Evolutionary conservation across 441 rosid species (phyloP).

Genomic region (Croton laevigatus): DNA sequence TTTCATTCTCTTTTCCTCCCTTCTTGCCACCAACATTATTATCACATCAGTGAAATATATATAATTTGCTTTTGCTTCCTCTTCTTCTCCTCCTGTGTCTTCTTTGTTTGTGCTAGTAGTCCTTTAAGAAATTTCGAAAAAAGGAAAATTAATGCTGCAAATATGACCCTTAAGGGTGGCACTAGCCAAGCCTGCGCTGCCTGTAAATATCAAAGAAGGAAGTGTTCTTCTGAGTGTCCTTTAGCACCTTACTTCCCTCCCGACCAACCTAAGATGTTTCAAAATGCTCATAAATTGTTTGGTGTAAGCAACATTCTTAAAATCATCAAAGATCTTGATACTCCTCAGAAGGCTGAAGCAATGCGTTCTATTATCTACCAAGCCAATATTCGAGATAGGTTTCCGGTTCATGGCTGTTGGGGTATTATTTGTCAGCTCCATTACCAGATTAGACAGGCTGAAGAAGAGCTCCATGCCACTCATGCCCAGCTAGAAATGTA

Average conservation of each 20-base stretch:
- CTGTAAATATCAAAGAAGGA: constrained; percentile 83
- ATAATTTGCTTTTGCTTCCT: neutral
- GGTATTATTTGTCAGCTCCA: constrained; percentile 51
- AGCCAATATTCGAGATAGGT: constrained; percentile 60
- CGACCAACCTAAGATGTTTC: constrained; percentile 63
- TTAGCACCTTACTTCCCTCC: constrained; percentile 80
- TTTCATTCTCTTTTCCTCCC: neutral
- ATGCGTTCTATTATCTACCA: constrained; percentile 80
- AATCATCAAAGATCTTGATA: constrained; percentile 47
- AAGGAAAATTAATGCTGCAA: constrained; percentile 29
- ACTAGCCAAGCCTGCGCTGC: constrained; percentile 87
- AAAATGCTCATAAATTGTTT: constrained; percentile 70
- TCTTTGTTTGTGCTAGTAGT: neutral
- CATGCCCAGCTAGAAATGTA: constrained; percentile 53
- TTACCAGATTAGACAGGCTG: constrained; percentile 37
- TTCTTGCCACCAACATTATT: neutral
- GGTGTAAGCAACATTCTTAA: constrained; percentile 77
- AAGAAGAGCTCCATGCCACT: constrained; percentile 63
- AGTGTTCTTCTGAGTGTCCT: constrained; percentile 61
- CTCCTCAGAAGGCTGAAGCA: constrained; percentile 50
- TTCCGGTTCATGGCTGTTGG: constrained; percentile 79
- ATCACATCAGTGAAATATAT: neutral
- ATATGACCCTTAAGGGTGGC: constrained; percentile 86
- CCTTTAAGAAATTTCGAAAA: neutral
- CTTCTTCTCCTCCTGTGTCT: neutral